These are phyloP conservation scores for Tripterygium wilfordii DNA, from an alignment of 177 flowering plant species.

Conservation along the genomic window DNA sequence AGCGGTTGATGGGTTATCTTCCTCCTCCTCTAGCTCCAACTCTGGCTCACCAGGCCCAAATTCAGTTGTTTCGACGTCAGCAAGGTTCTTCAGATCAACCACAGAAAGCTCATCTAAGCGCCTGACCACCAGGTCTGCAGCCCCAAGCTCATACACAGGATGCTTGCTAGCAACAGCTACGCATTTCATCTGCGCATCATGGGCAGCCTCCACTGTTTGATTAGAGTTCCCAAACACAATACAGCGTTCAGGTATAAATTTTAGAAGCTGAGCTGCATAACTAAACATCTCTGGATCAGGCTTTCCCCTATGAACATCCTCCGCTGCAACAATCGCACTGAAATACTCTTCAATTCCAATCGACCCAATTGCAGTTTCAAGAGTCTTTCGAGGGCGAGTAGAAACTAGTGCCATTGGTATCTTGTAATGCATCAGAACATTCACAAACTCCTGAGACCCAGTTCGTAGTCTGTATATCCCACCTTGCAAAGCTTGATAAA, in stretches of 20 bases:
- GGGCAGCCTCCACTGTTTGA: slow-evolving; percentile 94
- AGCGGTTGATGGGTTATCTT: slow-evolving; percentile 33
- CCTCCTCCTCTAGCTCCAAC: slow-evolving; percentile 65
- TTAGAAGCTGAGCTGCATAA: slow-evolving; percentile 75
- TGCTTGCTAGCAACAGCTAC: slow-evolving; percentile 96
- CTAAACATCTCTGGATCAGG: slow-evolving; percentile 98
- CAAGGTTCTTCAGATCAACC: slow-evolving; percentile 90
- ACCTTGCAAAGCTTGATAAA: slow-evolving; percentile 68
- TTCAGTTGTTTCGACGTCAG: slow-evolving; percentile 60
- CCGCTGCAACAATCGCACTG: slow-evolving; percentile 72
- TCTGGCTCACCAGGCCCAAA: slow-evolving; percentile 62
- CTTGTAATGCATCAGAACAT: slow-evolving; percentile 65
- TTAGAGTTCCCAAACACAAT: slow-evolving; percentile 94
- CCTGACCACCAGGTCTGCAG: slow-evolving; percentile 93
- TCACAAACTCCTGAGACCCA: slow-evolving; percentile 83
- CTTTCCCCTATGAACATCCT: slow-evolving; percentile 90
- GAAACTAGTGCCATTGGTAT: slow-evolving; percentile 93
- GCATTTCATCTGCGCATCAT: slow-evolving; percentile 93
- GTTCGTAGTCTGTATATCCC: slow-evolving; percentile 63
- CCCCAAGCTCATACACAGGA: slow-evolving; percentile 84
- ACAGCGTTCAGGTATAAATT: slow-evolving; percentile 80
- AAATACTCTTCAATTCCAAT: slow-evolving; percentile 68
- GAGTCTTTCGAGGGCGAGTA: slow-evolving; percentile 64
- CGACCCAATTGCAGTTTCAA: slow-evolving; percentile 59
- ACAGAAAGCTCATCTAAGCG: slow-evolving; percentile 78